Evolutionary conservation across 129 eudicot species (phyloP), one percentile per base, ranked within the genome.

Genomic region (Oenanthe sinensis): DNA sequence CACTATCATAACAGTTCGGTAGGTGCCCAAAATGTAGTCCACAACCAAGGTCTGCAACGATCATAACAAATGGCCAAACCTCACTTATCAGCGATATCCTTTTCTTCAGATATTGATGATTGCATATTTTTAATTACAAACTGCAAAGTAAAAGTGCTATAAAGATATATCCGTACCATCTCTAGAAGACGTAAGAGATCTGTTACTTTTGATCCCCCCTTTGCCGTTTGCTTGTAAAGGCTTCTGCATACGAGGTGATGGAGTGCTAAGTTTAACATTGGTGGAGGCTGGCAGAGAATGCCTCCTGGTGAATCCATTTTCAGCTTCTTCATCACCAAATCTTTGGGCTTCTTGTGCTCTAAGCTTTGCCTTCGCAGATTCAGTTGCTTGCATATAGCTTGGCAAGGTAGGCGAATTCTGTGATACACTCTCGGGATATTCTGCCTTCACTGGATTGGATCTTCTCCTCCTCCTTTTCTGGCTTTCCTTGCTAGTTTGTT

Each of bases 361-460:
- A 67, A 91, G 97, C 85, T 89, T 91, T 22, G 98, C 97, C 84
- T 93, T 93, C 40, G 95, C 98, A 28, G 98, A 91, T 82, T 86
- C 85, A 73, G 98, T 91, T 55, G 98, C 97, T 13, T 88, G 90
- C 98, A 93, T 91, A 82, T 93, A 91, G 60, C 98, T 93, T 15
- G 97, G 98, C 90, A 93, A 76, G 6, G 87, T 84, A 8, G 89
- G 89, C 22, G 88, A 74, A 60, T 88, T 92, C 83, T 87, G 96
- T 8, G 86, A 79, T 30, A 84, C 83, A 75, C 81, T 88, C 81
- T 92, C 93, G 39, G 90, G 44, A 83, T 63, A 81, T 54, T 88
- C 96, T 37, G 84, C 90, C 78, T 87, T 93, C 58, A 81, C 83
- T 47, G 97, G 93, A 20, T 87, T 82, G 45, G 97, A 90, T 76